These are phyloP conservation scores for Tolypocladium nubicola DNA, from an alignment of 2,329 filamentous ascomycete species.

Conservation along the genomic window DNA sequence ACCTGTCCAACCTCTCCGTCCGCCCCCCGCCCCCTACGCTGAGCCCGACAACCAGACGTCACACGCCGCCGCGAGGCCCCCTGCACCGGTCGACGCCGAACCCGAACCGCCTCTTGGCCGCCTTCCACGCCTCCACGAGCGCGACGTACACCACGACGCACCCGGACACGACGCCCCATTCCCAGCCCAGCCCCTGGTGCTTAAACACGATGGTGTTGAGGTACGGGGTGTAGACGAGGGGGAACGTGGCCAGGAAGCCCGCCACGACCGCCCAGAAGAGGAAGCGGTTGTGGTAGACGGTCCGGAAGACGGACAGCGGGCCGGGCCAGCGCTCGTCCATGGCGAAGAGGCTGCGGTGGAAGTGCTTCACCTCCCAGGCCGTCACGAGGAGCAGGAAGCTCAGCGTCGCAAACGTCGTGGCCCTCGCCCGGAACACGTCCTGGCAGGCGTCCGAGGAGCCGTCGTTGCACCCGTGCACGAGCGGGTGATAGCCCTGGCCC, in stretches of 20 bases:
- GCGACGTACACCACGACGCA: slow-evolving; percentile 48
- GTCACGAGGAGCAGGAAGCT: slow-evolving; percentile 59
- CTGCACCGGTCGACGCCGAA: slow-evolving; percentile 17
- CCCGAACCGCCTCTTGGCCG: slow-evolving; percentile 42
- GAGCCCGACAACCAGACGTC: background rate
- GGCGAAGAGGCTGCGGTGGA: slow-evolving; percentile 57
- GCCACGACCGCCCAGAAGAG: slow-evolving; percentile 52
- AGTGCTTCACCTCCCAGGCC: slow-evolving; percentile 65
- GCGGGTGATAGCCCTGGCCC: slow-evolving; percentile 33
- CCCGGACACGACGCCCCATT: slow-evolving; percentile 59
- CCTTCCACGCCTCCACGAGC: slow-evolving; percentile 61
- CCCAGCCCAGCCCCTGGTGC: slow-evolving; percentile 57
- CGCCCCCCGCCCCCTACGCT: background rate
- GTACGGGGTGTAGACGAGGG: slow-evolving; percentile 56
- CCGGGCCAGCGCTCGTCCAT: slow-evolving; percentile 46
- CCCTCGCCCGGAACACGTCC: slow-evolving; percentile 53
- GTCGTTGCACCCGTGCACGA: slow-evolving; percentile 50
- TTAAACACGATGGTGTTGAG: slow-evolving; percentile 59
- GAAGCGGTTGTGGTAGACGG: slow-evolving; percentile 60
- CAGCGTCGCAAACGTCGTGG: slow-evolving; percentile 58
- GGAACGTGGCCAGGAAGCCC: slow-evolving; percentile 49
- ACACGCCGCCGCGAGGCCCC: background rate
- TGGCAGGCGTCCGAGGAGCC: slow-evolving; percentile 37
- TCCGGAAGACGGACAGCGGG: slow-evolving; percentile 40
- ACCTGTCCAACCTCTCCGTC: background rate